Conservation (phyloP, 805 yeast species). For the Blastobotrys peoriensis region DNA sequence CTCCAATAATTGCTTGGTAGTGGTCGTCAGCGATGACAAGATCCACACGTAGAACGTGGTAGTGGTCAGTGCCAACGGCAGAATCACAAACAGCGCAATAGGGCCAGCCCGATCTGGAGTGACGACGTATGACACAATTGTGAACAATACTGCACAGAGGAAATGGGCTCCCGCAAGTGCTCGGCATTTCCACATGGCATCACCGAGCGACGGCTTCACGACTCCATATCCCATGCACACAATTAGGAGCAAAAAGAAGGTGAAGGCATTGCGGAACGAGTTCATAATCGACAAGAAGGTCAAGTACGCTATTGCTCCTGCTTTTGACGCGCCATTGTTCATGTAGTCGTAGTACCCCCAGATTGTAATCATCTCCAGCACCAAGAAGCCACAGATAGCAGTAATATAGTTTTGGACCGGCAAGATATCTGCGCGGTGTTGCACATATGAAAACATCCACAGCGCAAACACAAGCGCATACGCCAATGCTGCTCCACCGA, state of each 20-base stretch:
- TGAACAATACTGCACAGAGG: constrained; percentile 46
- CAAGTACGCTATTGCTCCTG: constrained; percentile 67
- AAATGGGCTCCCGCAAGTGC: constrained; percentile 54
- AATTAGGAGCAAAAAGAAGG: constrained; percentile 78
- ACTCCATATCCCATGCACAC: constrained; percentile 93
- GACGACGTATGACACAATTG: constrained; percentile 47
- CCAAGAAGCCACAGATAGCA: constrained; percentile 75
- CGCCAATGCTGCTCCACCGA: constrained; percentile 76
- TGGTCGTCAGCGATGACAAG: constrained; percentile 63
- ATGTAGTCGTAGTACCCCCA: constrained; percentile 89
- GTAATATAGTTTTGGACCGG: constrained; percentile 88
- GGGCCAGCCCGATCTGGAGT: constrained; percentile 41
- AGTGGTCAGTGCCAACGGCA: constrained; percentile 69
- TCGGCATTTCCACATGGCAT: constrained; percentile 68
- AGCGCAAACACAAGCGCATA: constrained; percentile 78
- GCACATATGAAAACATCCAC: constrained; percentile 79
- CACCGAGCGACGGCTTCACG: constrained; percentile 78
- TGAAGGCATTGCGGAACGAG: constrained; percentile 75
- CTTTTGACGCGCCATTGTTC: constrained; percentile 49
- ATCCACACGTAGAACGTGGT: constrained; percentile 69
- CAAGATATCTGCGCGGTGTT: constrained; percentile 77
- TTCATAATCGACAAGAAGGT: constrained; percentile 72
- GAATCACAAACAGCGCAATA: constrained; percentile 50
- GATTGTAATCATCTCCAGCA: constrained; percentile 75
- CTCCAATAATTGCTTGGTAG: constrained; percentile 65